Percentiles rank a stretch among this genome's conserved stretches.
Conservation (phyloP, 768 basidiomycete genomes). For the Tylopilus felleus region DNA sequence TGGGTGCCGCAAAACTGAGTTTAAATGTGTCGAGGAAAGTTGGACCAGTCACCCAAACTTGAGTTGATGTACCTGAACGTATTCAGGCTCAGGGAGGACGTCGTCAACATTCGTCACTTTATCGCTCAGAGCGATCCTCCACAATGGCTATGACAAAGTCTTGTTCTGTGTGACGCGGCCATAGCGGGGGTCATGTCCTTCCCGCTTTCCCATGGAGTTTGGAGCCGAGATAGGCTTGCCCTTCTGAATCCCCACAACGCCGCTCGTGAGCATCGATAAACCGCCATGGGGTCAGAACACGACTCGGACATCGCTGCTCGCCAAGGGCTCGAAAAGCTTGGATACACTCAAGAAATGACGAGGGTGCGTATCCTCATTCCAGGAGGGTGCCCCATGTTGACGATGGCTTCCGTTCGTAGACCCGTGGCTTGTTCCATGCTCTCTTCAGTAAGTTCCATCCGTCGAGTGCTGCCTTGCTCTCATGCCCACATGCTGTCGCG, state of each 20-base stretch:
- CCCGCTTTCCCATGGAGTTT: not conserved
- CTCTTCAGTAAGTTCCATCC: slow-evolving; percentile 45
- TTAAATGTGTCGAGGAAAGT: too few species aligned
- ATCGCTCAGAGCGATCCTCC: too few species aligned
- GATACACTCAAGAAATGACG: slow-evolving; percentile 54
- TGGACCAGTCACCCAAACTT: too few species aligned
- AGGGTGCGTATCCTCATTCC: slow-evolving; percentile 34
- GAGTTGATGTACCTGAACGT: too few species aligned
- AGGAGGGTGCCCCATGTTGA: too few species aligned
- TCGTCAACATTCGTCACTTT: too few species aligned
- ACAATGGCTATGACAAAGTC: too few species aligned
- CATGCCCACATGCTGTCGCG: not conserved
- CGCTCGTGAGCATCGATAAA: not conserved
- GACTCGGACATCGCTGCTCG: slow-evolving; percentile 28
- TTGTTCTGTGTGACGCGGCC: not conserved
- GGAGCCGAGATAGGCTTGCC: not conserved
- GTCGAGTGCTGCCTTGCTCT: not conserved
- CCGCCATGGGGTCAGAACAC: slow-evolving; percentile 13
- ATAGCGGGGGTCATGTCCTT: not conserved
- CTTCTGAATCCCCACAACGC: not conserved
- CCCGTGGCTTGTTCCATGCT: slow-evolving; percentile 49
- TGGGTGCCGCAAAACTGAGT: too few species aligned
- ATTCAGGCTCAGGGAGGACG: too few species aligned
- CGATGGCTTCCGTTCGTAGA: too few species aligned
- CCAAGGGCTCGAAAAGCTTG: slow-evolving; percentile 46